Evolutionary conservation across 164 flowering plant species (phyloP).

Genomic region (Vitis cinerea): DNA sequence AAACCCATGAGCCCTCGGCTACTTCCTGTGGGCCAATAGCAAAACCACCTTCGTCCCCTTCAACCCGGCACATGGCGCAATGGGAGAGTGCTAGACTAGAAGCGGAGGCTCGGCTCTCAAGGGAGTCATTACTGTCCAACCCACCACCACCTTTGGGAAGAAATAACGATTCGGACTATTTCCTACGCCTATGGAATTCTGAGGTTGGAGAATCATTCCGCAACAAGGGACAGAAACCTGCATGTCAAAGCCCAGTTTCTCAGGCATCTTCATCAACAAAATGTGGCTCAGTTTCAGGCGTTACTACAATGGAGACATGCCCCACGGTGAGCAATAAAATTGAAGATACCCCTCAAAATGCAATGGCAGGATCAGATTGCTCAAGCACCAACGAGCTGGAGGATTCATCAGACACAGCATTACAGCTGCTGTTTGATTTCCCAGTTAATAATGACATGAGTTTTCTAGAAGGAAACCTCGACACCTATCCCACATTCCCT

Average conservation of each 20-base stretch:
- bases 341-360: slow-evolving; percentile 26
- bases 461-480: slow-evolving; percentile 54
- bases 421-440: slow-evolving; percentile 69
- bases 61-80: slow-evolving; percentile 90
- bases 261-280: slow-evolving; percentile 56
- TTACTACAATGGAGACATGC: slow-evolving; percentile 23
- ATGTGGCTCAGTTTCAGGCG: slow-evolving; percentile 42
- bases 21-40: slow-evolving; percentile 12
- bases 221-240: slow-evolving; percentile 17
- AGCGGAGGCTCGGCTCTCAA: slow-evolving; percentile 89
- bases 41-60: slow-evolving; percentile 27
- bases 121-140: slow-evolving; percentile 46
- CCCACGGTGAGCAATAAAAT: slow-evolving; percentile 13
- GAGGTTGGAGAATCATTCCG: slow-evolving; percentile 88
- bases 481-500: slow-evolving; percentile 20
- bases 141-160: slow-evolving; percentile 5
- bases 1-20: slow-evolving; percentile 50
- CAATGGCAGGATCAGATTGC: slow-evolving; percentile 38
- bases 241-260: slow-evolving; percentile 48
- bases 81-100: slow-evolving; percentile 99
- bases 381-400: slow-evolving; percentile 61
- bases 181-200: slow-evolving; percentile 83
- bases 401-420: slow-evolving; percentile 63
- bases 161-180: slow-evolving; percentile 46
- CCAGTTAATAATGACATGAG: slow-evolving; percentile 70